Evolutionary conservation across 1,284 basidiomycete genomes (phyloP), one percentile per base, ranked within the genome.

Genomic region (Moesziomyces parantarcticus): DNA sequence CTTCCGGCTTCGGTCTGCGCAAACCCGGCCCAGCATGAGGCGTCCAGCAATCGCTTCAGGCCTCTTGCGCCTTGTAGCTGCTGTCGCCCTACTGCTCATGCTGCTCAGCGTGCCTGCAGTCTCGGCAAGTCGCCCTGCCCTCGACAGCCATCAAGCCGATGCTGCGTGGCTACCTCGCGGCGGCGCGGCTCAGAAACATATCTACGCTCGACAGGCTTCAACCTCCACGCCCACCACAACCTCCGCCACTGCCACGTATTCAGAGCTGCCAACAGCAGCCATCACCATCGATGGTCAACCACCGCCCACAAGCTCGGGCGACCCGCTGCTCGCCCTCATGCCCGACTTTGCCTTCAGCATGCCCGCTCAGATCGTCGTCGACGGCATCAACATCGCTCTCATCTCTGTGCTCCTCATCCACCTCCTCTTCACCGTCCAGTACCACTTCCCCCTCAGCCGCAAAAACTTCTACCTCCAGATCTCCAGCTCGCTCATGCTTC

Each of bases 381-480:
- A 89, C 5, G 94, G 94, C 48, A 89, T 97, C 77, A 90, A 94
- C 22, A 85, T 97, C 67, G 93, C 96, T 1, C 89, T 99, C 60
- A 89, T 92, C 46, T 86, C 88, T 48, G 91, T 97, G n/a, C 90
- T 99, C 29, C 87, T 96, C 78, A 89, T 96, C 65, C 94, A 98
- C 77, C 90, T 99, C 65, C 84, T 94, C 63, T 98, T 99, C 85
- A 98, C 97, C 20, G 91, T 92, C 0, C 93, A 95, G 82, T 98
- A 97, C 79, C 96, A 99, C 85, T 93, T 92, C 87, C 93, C 94
- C 0, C 90, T 99, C 42, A 93, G 94, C 1, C 91, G 90, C 13
- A 88, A 92, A 79, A 99, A 99, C 87, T 99, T 92, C 84, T 86
- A 90, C 60, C 89, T 98, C 29, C 96, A 98, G 84, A 84, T 97